Percentiles rank a stretch among this genome's conserved stretches.
Evolutionary conservation across 495 filamentous ascomycete species (phyloP).

Genomic region (Hypoxylon trugodes): DNA sequence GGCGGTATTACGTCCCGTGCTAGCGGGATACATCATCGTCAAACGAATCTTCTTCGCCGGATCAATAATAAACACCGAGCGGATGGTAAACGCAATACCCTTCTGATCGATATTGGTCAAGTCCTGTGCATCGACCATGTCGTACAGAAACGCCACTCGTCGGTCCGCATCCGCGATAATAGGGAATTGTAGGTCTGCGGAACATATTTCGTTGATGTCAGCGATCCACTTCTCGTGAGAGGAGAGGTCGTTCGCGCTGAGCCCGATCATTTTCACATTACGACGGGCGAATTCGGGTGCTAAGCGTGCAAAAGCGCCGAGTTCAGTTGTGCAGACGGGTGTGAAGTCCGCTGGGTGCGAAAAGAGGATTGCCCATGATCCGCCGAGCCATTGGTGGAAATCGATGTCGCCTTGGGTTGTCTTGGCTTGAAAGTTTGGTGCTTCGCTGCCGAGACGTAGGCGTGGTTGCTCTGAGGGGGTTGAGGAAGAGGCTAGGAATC

Average conservation of each 20-base stretch:
- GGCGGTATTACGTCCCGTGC: slow-evolving; percentile 93
- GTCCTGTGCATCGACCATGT: slow-evolving; percentile 88
- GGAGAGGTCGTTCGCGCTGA: slow-evolving; percentile 80
- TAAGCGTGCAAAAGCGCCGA: slow-evolving; percentile 94
- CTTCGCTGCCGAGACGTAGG: slow-evolving; percentile 87
- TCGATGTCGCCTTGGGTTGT: slow-evolving; percentile 91
- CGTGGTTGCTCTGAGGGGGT: slow-evolving; percentile 38
- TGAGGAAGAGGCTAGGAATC: slow-evolving; percentile 12
- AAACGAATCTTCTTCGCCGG: slow-evolving; percentile 95
- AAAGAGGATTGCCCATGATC: slow-evolving; percentile 95
- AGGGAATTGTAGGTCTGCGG: slow-evolving; percentile 83
- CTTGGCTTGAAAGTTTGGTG: slow-evolving; percentile 92
- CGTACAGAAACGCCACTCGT: slow-evolving; percentile 87
- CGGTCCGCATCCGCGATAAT: slow-evolving; percentile 97
- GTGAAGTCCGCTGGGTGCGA: slow-evolving; percentile 95
- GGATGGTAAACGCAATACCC: slow-evolving; percentile 97
- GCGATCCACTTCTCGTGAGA: slow-evolving; percentile 80
- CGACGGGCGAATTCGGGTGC: slow-evolving; percentile 95
- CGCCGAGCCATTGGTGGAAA: slow-evolving; percentile 95
- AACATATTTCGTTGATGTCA: slow-evolving; percentile 91
- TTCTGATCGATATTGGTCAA: slow-evolving; percentile 87
- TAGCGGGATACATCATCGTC: slow-evolving; percentile 95
- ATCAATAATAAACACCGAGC: slow-evolving; percentile 98
- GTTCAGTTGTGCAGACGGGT: slow-evolving; percentile 97
- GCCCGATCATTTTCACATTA: slow-evolving; percentile 92